Percentiles rank a stretch among this genome's conserved stretches.
Conservation (phyloP, 2,329 filamentous ascomycete species). For the Zymoseptoria tritici region DNA sequence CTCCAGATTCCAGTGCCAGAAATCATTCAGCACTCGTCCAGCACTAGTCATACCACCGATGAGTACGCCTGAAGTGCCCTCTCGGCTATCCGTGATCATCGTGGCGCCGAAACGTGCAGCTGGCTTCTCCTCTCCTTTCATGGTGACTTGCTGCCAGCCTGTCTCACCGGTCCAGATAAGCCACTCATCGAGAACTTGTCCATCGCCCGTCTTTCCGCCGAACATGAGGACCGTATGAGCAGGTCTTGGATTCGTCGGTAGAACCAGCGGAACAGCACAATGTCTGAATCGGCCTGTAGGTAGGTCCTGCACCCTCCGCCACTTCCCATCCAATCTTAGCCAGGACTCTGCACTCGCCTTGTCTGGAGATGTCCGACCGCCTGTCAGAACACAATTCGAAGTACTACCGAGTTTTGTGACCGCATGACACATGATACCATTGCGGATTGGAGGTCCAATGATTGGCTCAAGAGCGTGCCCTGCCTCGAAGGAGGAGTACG, state of each 20-base stretch:
- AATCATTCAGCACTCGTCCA: slow-evolving; percentile 55
- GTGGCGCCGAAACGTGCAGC: slow-evolving; percentile 51
- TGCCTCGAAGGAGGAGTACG: slow-evolving; percentile 32
- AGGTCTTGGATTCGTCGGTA: slow-evolving; percentile 25
- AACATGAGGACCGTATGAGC: slow-evolving; percentile 37
- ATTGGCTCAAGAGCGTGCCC: slow-evolving; percentile 14
- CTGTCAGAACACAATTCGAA: slow-evolving; percentile 57
- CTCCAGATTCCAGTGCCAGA: slow-evolving; percentile 55
- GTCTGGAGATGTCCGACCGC: slow-evolving; percentile 71
- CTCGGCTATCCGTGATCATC: slow-evolving; percentile 38
- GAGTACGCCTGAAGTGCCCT: slow-evolving; percentile 51
- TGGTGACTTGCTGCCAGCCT: slow-evolving; percentile 45
- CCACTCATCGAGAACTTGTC: slow-evolving; percentile 37
- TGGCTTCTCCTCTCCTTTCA: slow-evolving; percentile 28
- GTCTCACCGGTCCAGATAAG: slow-evolving; percentile 39
- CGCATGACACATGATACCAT: slow-evolving; percentile 62
- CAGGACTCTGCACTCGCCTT: slow-evolving; percentile 66
- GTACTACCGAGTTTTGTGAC: slow-evolving; percentile 55
- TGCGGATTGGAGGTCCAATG: slow-evolving; percentile 24
- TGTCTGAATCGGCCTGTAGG: slow-evolving; percentile 70
- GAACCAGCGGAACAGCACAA: slow-evolving; percentile 46
- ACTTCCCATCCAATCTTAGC: slow-evolving; percentile 56
- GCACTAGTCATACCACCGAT: slow-evolving; percentile 63
- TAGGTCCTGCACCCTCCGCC: slow-evolving; percentile 60
- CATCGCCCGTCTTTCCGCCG: slow-evolving; percentile 39